Percentiles rank a stretch among this genome's conserved stretches.
These are phyloP conservation scores for Talaromyces sp. DNA, from an alignment of 2,329 filamentous ascomycete species.

Conservation along the genomic window DNA sequence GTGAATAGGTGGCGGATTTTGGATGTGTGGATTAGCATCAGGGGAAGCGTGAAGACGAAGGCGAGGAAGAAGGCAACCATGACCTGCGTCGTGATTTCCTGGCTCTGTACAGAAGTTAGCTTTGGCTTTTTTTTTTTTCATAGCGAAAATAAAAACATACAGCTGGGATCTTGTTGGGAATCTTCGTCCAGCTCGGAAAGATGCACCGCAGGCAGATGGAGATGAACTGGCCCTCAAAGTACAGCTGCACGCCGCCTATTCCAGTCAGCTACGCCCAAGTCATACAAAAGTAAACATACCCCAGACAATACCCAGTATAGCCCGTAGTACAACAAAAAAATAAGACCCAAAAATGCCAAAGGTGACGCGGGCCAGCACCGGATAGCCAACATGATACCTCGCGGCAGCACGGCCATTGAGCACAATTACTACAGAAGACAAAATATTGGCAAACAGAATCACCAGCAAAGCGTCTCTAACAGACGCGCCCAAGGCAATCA, in stretches of 20 bases:
- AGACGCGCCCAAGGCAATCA: slow-evolving; percentile 17
- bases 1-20: slow-evolving; percentile 32
- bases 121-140: background rate
- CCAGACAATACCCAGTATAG: slow-evolving; percentile 15
- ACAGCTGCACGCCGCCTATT: slow-evolving; percentile 17
- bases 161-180: slow-evolving; percentile 19
- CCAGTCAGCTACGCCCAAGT: background rate
- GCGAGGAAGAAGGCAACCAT: slow-evolving; percentile 20
- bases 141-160: background rate
- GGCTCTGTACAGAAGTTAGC: slow-evolving; percentile 7
- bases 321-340: slow-evolving; percentile 15
- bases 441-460: slow-evolving; percentile 17
- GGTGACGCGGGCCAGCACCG: slow-evolving; percentile 13
- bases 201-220: slow-evolving; percentile 21
- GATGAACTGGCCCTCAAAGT: slow-evolving; percentile 19
- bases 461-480: slow-evolving; percentile 17
- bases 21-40: slow-evolving; percentile 30
- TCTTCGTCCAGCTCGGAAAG: slow-evolving; percentile 18
- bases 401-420: slow-evolving; percentile 15
- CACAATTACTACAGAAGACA: slow-evolving; percentile 17
- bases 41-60: slow-evolving; percentile 19
- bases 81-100: slow-evolving; percentile 19
- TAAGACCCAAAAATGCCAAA: slow-evolving; percentile 16
- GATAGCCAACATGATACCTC: slow-evolving; percentile 16
- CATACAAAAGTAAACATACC: slow-evolving; percentile 5